Percentiles rank a stretch among this genome's conserved stretches.
phyloP scores from a whole-genome alignment of 2,329 filamentous ascomycete genomes.

The Aphanocladium album region DNA sequence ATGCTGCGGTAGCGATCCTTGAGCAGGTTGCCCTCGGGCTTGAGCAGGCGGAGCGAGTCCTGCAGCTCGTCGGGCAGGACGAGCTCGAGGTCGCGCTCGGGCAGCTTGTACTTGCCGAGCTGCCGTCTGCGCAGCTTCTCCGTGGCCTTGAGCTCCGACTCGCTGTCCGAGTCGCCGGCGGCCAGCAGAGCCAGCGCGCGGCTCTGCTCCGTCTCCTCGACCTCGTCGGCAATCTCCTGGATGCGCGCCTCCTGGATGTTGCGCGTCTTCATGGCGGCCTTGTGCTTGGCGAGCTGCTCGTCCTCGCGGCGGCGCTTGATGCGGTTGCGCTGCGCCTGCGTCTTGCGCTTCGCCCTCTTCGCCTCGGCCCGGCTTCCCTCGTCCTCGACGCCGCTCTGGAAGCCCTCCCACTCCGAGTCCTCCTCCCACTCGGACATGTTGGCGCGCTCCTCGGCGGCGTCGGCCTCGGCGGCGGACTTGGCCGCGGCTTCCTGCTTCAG shows the following conservation, averaged over 20 bases:
- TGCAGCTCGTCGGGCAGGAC: slow-evolving; percentile 79
- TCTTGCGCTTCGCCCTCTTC: slow-evolving; percentile 81
- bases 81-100: slow-evolving; percentile 75
- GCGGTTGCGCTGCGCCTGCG: slow-evolving; percentile 78
- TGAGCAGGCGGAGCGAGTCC: slow-evolving; percentile 73
- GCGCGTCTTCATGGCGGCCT: slow-evolving; percentile 67
- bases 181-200: slow-evolving; percentile 32
- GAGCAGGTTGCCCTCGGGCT: slow-evolving; percentile 92
- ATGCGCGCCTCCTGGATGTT: slow-evolving; percentile 67
- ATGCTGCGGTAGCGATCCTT: slow-evolving; percentile 88
- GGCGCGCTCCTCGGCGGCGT: slow-evolving; percentile 64
- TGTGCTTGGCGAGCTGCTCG: slow-evolving; percentile 70
- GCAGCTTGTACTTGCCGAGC: slow-evolving; percentile 68
- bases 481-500: slow-evolving; percentile 63
- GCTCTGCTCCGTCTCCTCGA: slow-evolving; percentile 52
- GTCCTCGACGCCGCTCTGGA: slow-evolving; percentile 76
- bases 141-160: slow-evolving; percentile 47
- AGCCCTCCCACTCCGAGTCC: slow-evolving; percentile 86
- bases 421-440: slow-evolving; percentile 71
- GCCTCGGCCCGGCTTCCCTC: slow-evolving; percentile 41
- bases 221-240: slow-evolving; percentile 62
- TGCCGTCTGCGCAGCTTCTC: slow-evolving; percentile 63
- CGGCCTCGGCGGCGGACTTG: slow-evolving; percentile 66
- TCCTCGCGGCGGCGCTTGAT: slow-evolving; percentile 84
- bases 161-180: slow-evolving; percentile 40